These are phyloP conservation scores for Tuber indicum DNA, from an alignment of 495 filamentous ascomycete genomes.

Conservation along the genomic window DNA sequence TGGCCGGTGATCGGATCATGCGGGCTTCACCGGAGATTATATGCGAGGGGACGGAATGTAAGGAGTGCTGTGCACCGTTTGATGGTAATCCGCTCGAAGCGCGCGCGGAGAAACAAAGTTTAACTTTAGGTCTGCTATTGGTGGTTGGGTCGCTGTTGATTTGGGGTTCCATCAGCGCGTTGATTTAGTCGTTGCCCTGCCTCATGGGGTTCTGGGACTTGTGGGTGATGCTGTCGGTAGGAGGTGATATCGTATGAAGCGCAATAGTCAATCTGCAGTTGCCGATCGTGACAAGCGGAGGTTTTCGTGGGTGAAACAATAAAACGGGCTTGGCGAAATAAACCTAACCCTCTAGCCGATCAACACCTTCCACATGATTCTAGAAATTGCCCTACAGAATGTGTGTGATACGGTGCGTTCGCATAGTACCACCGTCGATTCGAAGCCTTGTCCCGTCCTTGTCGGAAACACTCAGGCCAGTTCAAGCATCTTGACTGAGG, in stretches of 20 bases:
- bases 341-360: background rate
- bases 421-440: background rate
- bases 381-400: background rate
- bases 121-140: background rate
- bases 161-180: background rate
- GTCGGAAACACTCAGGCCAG: background rate
- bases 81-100: background rate
- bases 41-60: background rate
- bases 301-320: background rate
- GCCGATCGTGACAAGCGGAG: background rate
- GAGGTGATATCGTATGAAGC: background rate
- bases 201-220: background rate
- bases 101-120: background rate
- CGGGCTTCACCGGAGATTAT: background rate
- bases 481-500: background rate
- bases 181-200: background rate
- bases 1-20: background rate
- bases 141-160: background rate
- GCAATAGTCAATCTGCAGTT: background rate
- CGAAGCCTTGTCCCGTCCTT: background rate
- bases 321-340: background rate
- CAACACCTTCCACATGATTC: background rate
- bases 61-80: background rate
- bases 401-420: background rate
- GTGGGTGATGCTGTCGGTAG: background rate